These are phyloP conservation scores for Russula earlei DNA, from an alignment of 768 basidiomycete genomes.

Conservation along the genomic window DNA sequence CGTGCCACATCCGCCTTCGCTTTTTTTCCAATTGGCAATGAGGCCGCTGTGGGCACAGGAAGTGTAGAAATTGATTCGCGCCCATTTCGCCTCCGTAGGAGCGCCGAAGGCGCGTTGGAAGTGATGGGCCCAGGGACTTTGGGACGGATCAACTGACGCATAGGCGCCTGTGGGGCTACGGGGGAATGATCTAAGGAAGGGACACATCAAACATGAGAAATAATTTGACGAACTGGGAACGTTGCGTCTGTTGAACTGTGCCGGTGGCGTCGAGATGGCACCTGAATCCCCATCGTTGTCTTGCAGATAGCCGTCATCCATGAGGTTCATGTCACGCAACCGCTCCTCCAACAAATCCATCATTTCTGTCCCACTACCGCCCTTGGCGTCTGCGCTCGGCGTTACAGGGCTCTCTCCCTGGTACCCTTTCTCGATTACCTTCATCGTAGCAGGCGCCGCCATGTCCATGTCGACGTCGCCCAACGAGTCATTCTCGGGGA, in stretches of 20 bases:
- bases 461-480: constrained; percentile 14
- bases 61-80: constrained; percentile 8
- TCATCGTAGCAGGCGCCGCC: neutral
- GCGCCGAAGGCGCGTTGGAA: neutral
- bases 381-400: neutral
- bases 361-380: constrained; percentile 1
- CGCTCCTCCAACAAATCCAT: constrained; percentile 6
- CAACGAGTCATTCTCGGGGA: constrained; percentile 16
- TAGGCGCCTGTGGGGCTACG: neutral
- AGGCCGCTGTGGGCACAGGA: neutral
- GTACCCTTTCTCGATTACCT: neutral
- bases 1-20: neutral
- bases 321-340: constrained; percentile 9
- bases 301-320: constrained; percentile 2
- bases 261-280: neutral
- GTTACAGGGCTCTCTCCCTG: neutral
- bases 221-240: neutral
- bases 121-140: neutral
- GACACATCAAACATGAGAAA: neutral
- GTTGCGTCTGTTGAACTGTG: neutral
- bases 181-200: neutral
- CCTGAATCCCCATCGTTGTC: neutral
- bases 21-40: neutral
- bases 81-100: neutral
- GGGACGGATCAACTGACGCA: constrained; percentile 3